Percentiles rank a stretch among this genome's conserved stretches.
These are phyloP conservation scores for Ogataea allantospora DNA, from an alignment of 805 yeast genomes.

Conservation along the genomic window DNA sequence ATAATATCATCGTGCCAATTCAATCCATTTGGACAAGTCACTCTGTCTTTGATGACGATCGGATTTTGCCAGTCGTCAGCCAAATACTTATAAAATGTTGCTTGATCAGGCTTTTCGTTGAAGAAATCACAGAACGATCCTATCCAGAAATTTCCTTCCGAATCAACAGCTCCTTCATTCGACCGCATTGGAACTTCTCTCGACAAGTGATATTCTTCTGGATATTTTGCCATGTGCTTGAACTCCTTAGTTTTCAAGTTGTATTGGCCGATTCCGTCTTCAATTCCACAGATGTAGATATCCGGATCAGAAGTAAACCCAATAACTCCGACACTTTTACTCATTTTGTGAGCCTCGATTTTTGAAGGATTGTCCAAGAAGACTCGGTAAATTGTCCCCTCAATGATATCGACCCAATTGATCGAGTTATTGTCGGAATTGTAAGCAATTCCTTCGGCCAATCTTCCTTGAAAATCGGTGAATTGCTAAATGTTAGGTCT, in stretches of 20 bases:
- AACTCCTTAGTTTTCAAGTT: conserved; percentile 41
- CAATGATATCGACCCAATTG: conserved; percentile 48
- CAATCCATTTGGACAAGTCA: conserved; percentile 70
- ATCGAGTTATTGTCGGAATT: conserved; percentile 52
- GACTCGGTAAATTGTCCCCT: conserved; percentile 41
- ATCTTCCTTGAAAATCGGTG: conserved; percentile 38
- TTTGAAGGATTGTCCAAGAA: conserved; percentile 25
- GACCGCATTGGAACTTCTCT: conserved; percentile 47
- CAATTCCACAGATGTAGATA: conserved; percentile 57
- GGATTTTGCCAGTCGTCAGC: conserved; percentile 29
- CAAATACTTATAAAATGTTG: conserved; percentile 49
- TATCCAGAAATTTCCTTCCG: conserved; percentile 72
- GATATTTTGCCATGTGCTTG: conserved; percentile 38
- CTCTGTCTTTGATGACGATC: conserved; percentile 36
- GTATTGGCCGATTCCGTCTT: conserved; percentile 60
- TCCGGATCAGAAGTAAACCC: conserved; percentile 60
- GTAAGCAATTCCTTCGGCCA: conserved; percentile 68
- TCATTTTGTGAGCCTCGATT: conserved; percentile 35
- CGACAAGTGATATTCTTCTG: conserved; percentile 36
- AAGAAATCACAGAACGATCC: conserved; percentile 64
- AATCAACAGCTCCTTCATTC: conserved; percentile 82
- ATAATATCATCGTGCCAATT: conserved; percentile 48
- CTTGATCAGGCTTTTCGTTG: conserved; percentile 42
- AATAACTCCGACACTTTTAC: conserved; percentile 65
- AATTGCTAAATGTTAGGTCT: conserved; percentile 21